phyloP scores from a whole-genome alignment of 2,329 filamentous ascomycete genomes.

The Diaporthe australafricana region DNA sequence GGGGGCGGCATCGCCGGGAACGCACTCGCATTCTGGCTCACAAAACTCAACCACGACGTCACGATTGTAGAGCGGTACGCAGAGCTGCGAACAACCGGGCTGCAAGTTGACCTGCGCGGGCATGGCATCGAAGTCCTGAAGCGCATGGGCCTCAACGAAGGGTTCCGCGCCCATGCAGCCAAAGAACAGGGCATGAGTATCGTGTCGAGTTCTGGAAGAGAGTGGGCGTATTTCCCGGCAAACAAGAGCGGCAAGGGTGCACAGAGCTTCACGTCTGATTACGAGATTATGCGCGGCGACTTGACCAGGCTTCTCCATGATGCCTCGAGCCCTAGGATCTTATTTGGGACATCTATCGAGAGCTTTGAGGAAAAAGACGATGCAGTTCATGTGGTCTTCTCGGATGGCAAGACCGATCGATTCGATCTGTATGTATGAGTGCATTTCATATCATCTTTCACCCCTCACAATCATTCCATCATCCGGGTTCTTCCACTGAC shows the following conservation, averaged over 20 bases:
- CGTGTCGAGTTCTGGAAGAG: constrained; percentile 54
- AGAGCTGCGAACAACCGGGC: constrained; percentile 51
- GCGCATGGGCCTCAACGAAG: constrained; percentile 53
- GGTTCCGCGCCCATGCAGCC: constrained; percentile 51
- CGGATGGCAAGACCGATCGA: constrained; percentile 52
- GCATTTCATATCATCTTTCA: not conserved
- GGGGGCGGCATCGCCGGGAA: constrained; percentile 60
- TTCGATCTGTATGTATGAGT: constrained; percentile 55
- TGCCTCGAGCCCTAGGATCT: constrained; percentile 44
- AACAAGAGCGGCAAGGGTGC: constrained; percentile 54
- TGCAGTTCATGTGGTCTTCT: constrained; percentile 49
- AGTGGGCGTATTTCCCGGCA: constrained; percentile 52
- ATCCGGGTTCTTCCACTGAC: not conserved
- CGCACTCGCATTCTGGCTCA: constrained; percentile 55
- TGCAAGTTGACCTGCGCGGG: constrained; percentile 59
- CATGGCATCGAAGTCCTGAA: constrained; percentile 53
- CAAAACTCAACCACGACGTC: constrained; percentile 49
- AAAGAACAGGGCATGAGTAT: constrained; percentile 60
- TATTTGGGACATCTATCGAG: constrained; percentile 44
- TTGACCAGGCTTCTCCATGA: constrained; percentile 62
- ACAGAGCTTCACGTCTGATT: constrained; percentile 65
- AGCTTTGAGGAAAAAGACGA: constrained; percentile 44
- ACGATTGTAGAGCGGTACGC: constrained; percentile 57
- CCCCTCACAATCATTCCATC: not conserved
- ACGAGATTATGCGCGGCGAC: constrained; percentile 70